Percentiles rank a stretch among this genome's conserved stretches.
These are phyloP conservation scores for Rossbeevera mucosa DNA, from an alignment of 768 basidiomycete genomes.

Conservation along the genomic window DNA sequence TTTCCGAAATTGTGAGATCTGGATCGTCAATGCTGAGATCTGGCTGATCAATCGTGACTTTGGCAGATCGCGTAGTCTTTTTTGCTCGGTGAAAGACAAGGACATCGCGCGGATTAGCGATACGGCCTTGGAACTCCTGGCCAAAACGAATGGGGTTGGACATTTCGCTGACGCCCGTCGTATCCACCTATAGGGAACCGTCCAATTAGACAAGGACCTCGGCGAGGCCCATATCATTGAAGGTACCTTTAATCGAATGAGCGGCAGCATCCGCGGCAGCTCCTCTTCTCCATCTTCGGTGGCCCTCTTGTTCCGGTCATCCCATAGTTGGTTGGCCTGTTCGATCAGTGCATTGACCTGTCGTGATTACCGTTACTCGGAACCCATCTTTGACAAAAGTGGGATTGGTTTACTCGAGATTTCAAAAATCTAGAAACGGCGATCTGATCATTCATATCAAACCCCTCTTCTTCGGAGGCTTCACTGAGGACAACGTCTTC, in stretches of 20 bases:
- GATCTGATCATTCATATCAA: conserved; percentile 78
- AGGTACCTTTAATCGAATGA: conserved; percentile 75
- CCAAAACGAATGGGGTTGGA: conserved; percentile 97
- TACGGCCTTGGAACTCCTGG: conserved; percentile 83
- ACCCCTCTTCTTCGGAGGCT: conserved; percentile 68
- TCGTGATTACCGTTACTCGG: neutral
- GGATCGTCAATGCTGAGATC: conserved; percentile 80
- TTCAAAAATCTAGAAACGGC: conserved; percentile 80
- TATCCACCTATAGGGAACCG: conserved; percentile 63
- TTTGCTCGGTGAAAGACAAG: conserved; percentile 87
- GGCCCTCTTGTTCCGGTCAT: conserved; percentile 35
- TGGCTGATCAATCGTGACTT: conserved; percentile 70
- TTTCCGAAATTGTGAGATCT: conserved; percentile 61
- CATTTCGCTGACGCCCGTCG: conserved; percentile 84
- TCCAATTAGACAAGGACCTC: neutral
- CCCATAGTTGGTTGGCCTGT: conserved; percentile 51
- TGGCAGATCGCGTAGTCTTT: conserved; percentile 41
- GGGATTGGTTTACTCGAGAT: conserved; percentile 44
- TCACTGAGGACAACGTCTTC: conserved; percentile 76
- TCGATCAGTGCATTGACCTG: conserved; percentile 79
- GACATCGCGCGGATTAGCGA: conserved; percentile 94
- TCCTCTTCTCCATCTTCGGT: conserved; percentile 58
- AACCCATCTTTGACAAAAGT: neutral
- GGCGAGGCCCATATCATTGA: neutral
- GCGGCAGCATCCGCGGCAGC: conserved; percentile 72